Evolutionary conservation across 202 grass and related monocot genomes (phyloP), one percentile per base, ranked within the genome.

Genomic region (Cymbopogon flexuosus): DNA sequence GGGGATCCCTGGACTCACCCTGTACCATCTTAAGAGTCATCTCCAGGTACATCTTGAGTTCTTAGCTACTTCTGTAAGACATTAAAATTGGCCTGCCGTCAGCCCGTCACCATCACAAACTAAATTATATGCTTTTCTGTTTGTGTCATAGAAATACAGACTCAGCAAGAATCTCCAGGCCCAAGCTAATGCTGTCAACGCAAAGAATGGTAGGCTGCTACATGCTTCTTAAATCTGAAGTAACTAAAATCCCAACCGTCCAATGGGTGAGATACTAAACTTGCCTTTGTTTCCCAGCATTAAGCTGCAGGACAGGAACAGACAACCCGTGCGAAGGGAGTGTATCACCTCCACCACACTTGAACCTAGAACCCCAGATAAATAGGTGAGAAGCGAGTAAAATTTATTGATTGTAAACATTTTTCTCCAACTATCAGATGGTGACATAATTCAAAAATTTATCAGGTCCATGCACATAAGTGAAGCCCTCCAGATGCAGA

Each of bases 21-120:
- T 95, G 9, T 95, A 95, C 82, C 92, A 95, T 83, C 88, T 95
- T 22, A 95, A 95, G 84, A 95, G 92, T 57, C 92, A 95, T 45
- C 92, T 95, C 80, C 92, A 95, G 92, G 92, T 94, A 84, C 84
- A 58, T 58, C 79, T 34, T 39, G 56, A 76, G 15, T 73, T 64
- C 14, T 70, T 36, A 31, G 42, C 71, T 79, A 6, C 69, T 34
- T 2, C 10, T 76, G 40, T 41, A 30, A 70, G 68, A 9, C 22
- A 70, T 56, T 47, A 5, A 6, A 45, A 81, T 64, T 85, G 51
- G 76, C 22, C 61, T 85, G n/a, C n/a, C n/a, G n/a, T n/a, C n/a
- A n/a, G n/a, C 12, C 41, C 60, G 21, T 43, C 47, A 51, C 47
- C 63, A 31, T 37, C 41, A 46, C 69, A 54, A 62, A 82, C 63